Conservation (phyloP, 352 stramenopile genomes). For the Lagenidium giganteum region DNA sequence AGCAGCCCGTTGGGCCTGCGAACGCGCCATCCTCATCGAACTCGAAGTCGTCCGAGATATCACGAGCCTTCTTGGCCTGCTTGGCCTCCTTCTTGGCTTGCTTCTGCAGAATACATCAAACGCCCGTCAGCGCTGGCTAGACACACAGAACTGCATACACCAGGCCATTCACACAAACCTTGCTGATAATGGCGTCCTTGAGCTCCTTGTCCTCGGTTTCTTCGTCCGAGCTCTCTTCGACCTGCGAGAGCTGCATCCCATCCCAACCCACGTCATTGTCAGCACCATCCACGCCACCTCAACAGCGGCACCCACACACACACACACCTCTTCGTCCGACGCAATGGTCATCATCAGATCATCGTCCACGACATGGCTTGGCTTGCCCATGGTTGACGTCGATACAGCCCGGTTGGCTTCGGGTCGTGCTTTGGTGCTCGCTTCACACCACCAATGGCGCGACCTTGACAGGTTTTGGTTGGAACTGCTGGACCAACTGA, state of each 20-base stretch:
- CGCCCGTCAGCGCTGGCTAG: background rate
- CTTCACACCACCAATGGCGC: no score
- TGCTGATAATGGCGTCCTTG: slow-evolving; percentile 65
- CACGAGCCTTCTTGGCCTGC: slow-evolving; percentile 36
- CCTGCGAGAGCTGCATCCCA: slow-evolving; percentile 39
- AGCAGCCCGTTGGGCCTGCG: slow-evolving; percentile 46
- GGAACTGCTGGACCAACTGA: no score
- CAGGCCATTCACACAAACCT: slow-evolving; percentile 22
- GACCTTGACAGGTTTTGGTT: no score
- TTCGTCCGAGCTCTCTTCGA: slow-evolving; percentile 74
- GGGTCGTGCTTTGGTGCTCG: no score
- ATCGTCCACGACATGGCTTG: slow-evolving; percentile 31
- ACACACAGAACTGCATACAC: background rate
- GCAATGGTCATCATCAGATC: slow-evolving; percentile 88
- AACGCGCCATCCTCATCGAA: slow-evolving; percentile 71
- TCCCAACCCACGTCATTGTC: background rate
- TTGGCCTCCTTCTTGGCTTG: slow-evolving; percentile 35
- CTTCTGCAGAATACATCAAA: slow-evolving; percentile 19
- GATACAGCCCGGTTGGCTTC: no score
- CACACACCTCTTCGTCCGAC: slow-evolving; percentile 70
- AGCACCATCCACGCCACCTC: background rate
- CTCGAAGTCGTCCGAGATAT: slow-evolving; percentile 82
- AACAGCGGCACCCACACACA: background rate
- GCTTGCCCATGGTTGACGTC: slow-evolving; percentile 24
- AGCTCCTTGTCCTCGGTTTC: slow-evolving; percentile 33